Conservation (phyloP, 331 rosid genomes). For the Quercus tomentella region DNA sequence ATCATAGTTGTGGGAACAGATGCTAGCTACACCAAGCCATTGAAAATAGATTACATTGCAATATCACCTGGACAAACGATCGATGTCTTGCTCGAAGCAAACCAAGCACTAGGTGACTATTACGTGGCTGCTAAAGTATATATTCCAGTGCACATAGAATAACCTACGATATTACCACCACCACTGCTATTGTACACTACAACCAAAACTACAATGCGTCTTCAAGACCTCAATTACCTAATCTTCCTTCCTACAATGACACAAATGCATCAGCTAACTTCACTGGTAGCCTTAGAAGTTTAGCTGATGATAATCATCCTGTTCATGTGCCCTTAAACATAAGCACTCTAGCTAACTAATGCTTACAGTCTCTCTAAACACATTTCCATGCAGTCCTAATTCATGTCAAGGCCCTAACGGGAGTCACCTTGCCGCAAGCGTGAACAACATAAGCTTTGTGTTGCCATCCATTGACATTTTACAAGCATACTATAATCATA, state of each 20-base stretch:
- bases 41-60: constrained; percentile 27
- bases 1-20: constrained; percentile 43
- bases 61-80: constrained; percentile 51
- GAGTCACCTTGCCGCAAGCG: constrained; percentile 24
- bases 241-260: constrained; percentile 34
- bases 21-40: constrained; percentile 40
- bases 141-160: constrained; percentile 4
- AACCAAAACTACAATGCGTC: not conserved
- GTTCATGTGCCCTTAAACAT: constrained; percentile 19
- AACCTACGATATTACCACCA: constrained; percentile 17
- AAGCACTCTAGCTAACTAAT: constrained; percentile 15
- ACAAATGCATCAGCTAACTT: constrained; percentile 27
- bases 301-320: constrained; percentile 15
- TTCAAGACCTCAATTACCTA: constrained; percentile 23
- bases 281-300: constrained; percentile 22
- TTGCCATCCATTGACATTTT: constrained; percentile 24
- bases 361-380: constrained; percentile 29
- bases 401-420: constrained; percentile 36
- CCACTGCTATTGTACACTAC: constrained; percentile 38
- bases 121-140: constrained; percentile 45
- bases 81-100: constrained; percentile 33
- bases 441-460: constrained; percentile 44
- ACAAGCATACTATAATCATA: constrained; percentile 42
- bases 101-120: constrained; percentile 29
- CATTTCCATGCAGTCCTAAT: constrained; percentile 15